These are phyloP conservation scores for Nemania abortiva DNA, from an alignment of 2,329 filamentous ascomycete genomes.

Conservation along the genomic window DNA sequence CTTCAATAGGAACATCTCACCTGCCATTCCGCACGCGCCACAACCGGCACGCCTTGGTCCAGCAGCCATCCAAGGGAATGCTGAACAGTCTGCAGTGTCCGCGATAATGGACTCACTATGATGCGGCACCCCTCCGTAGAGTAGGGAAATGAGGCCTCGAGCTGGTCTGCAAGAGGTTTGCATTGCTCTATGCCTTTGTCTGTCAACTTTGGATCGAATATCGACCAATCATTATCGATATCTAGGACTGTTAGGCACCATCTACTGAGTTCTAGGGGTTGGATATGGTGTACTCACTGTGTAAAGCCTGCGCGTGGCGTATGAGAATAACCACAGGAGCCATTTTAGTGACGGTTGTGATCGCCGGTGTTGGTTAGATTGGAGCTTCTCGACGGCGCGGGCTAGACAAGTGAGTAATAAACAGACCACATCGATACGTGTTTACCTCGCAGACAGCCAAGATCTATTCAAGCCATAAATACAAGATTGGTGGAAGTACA, in stretches of 20 bases:
- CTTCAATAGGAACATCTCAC: slow-evolving; percentile 37
- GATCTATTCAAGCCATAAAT: background rate
- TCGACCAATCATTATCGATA: slow-evolving; percentile 48
- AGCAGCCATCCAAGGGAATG: slow-evolving; percentile 49
- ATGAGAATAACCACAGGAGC: slow-evolving; percentile 57
- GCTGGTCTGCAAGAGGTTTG: slow-evolving; percentile 44
- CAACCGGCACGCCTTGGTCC: slow-evolving; percentile 46
- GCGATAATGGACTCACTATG: slow-evolving; percentile 50
- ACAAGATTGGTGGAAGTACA: background rate
- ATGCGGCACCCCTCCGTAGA: slow-evolving; percentile 46
- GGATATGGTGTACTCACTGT: slow-evolving; percentile 51
- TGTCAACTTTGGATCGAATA: slow-evolving; percentile 49
- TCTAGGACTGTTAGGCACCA: slow-evolving; percentile 40
- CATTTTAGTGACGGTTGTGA: slow-evolving; percentile 47
- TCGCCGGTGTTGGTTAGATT: background rate
- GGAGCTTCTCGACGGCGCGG: background rate
- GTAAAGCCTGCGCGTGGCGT: slow-evolving; percentile 56
- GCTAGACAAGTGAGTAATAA: background rate
- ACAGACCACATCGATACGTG: background rate
- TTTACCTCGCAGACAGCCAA: background rate
- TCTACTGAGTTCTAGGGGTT: background rate
- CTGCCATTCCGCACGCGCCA: slow-evolving; percentile 53
- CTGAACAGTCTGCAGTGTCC: slow-evolving; percentile 50
- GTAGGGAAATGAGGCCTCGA: slow-evolving; percentile 44
- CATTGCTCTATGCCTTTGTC: slow-evolving; percentile 49